Conservation (phyloP, 192 early-diverging fungal species). For the Physocladia obscura region DNA sequence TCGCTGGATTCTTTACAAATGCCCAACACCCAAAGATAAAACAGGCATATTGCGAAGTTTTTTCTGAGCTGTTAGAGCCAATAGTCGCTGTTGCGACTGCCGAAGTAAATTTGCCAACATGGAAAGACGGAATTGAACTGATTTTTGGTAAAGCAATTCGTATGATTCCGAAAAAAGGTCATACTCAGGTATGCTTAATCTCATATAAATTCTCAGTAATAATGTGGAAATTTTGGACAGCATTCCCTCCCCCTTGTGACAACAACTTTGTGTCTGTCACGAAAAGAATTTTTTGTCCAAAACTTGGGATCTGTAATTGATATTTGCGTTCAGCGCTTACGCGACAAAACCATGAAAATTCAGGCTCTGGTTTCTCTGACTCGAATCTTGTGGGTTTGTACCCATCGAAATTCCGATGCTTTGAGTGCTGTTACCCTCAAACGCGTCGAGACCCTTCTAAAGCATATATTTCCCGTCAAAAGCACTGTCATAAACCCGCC, state of each 20-base stretch:
- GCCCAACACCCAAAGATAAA: slow-evolving; percentile 75
- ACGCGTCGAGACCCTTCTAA: slow-evolving; percentile 58
- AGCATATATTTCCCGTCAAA: slow-evolving; percentile 64
- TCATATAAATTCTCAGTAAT: not conserved
- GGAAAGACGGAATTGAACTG: slow-evolving; percentile 88
- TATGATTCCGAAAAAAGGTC: slow-evolving; percentile 84
- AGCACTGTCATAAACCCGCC: slow-evolving; percentile 56
- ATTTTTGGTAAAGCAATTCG: slow-evolving; percentile 86
- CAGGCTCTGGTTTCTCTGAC: slow-evolving; percentile 77
- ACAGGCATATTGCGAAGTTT: slow-evolving; percentile 85
- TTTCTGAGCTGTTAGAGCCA: slow-evolving; percentile 89
- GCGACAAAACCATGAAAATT: slow-evolving; percentile 32
- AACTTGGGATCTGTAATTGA: slow-evolving; percentile 62
- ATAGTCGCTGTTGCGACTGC: slow-evolving; percentile 83
- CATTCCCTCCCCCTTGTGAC: slow-evolving; percentile 83
- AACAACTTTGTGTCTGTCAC: slow-evolving; percentile 86
- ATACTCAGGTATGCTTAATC: slow-evolving; percentile 63
- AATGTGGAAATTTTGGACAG: too few relatives aligned
- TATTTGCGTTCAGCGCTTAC: slow-evolving; percentile 38
- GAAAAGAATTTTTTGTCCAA: slow-evolving; percentile 83
- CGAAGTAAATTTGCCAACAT: slow-evolving; percentile 92
- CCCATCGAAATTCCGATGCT: slow-evolving; percentile 84
- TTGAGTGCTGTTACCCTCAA: slow-evolving; percentile 42
- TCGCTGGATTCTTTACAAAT: slow-evolving; percentile 84
- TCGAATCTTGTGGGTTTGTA: slow-evolving; percentile 88